A percentile compares a stretch with the other conserved stretches of the same genome.
phyloP scores from a whole-genome alignment of 2,329 filamentous ascomycete species.

The Sclerotinia subarctica region DNA sequence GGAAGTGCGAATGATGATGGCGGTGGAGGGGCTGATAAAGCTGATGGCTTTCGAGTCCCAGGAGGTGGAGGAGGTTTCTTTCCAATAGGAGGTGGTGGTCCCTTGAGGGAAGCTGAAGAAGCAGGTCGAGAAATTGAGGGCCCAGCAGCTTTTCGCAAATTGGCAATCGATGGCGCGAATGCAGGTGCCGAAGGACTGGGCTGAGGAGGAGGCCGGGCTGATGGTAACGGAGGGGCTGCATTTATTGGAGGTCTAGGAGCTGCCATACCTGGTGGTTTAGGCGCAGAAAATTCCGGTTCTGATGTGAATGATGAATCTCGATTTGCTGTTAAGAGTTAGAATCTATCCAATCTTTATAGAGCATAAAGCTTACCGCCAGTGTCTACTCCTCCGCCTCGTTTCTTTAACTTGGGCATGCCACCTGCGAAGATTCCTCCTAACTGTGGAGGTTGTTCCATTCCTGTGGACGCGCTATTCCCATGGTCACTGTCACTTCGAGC shows the following conservation, averaged over 20 bases:
- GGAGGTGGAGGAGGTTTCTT: conserved; percentile 70
- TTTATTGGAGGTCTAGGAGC: conserved; percentile 58
- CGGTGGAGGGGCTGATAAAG: conserved; percentile 38
- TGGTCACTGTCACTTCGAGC: conserved; percentile 82
- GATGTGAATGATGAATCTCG: conserved; percentile 72
- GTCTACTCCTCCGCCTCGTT: conserved; percentile 75
- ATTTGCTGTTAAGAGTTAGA: conserved; percentile 49
- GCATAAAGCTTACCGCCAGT: conserved; percentile 56
- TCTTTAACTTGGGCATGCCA: conserved; percentile 93
- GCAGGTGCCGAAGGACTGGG: conserved; percentile 48
- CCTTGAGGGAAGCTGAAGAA: conserved; percentile 60
- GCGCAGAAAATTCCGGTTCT: conserved; percentile 69
- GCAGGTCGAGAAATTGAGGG: conserved; percentile 53
- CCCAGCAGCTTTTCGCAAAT: conserved; percentile 56
- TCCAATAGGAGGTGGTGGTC: conserved; percentile 73
- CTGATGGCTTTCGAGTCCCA: conserved; percentile 52
- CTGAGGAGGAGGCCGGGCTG: conserved; percentile 44
- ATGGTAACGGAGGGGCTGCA: conserved; percentile 48
- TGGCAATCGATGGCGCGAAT: conserved; percentile 54
- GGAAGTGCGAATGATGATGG: conserved; percentile 35
- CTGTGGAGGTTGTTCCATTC: conserved; percentile 67
- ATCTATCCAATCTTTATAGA: conserved; percentile 1
- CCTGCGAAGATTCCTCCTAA: conserved; percentile 85
- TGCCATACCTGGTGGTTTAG: conserved; percentile 53
- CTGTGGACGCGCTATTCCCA: conserved; percentile 43